phyloP scores from a whole-genome alignment of 2,329 filamentous ascomycete genomes.

The Cladorrhinum sp. region DNA sequence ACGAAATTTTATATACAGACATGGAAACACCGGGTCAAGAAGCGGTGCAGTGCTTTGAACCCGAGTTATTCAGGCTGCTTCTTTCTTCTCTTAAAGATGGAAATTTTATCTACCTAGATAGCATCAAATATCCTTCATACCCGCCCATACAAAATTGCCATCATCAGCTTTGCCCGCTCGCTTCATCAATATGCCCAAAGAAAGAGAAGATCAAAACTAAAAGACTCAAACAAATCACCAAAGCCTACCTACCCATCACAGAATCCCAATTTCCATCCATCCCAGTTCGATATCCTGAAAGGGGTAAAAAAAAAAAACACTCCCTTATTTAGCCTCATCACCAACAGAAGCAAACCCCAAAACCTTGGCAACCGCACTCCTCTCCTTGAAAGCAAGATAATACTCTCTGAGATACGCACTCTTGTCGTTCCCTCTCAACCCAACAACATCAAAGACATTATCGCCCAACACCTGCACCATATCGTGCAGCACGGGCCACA shows the following conservation, averaged over 20 bases:
- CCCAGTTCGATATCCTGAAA: background rate
- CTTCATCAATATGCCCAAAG: background rate
- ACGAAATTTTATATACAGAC: too few species aligned
- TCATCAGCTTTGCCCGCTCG: background rate
- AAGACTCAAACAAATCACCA: background rate
- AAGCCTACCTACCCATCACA: background rate
- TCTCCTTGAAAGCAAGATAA: slow-evolving; percentile 33
- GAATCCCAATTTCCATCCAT: background rate
- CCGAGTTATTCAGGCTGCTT: too few species aligned
- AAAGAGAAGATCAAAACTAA: background rate
- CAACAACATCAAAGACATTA: slow-evolving; percentile 28
- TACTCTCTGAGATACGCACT: slow-evolving; percentile 37
- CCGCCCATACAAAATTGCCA: too few species aligned
- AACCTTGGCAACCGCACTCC: slow-evolving; percentile 26
- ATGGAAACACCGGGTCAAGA: too few species aligned
- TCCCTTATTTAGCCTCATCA: background rate
- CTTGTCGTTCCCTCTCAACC: slow-evolving; percentile 1
- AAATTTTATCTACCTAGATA: too few species aligned
- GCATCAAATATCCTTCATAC: too few species aligned
- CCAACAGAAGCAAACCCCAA: slow-evolving; percentile 17
- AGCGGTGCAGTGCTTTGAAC: too few species aligned
- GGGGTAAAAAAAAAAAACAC: background rate
- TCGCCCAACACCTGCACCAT: slow-evolving; percentile 38
- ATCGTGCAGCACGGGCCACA: slow-evolving; percentile 55
- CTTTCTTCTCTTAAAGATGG: too few species aligned